Evolutionary conservation across 352 stramenopile genomes (phyloP).

Genomic region (Phytophthora pisi): DNA sequence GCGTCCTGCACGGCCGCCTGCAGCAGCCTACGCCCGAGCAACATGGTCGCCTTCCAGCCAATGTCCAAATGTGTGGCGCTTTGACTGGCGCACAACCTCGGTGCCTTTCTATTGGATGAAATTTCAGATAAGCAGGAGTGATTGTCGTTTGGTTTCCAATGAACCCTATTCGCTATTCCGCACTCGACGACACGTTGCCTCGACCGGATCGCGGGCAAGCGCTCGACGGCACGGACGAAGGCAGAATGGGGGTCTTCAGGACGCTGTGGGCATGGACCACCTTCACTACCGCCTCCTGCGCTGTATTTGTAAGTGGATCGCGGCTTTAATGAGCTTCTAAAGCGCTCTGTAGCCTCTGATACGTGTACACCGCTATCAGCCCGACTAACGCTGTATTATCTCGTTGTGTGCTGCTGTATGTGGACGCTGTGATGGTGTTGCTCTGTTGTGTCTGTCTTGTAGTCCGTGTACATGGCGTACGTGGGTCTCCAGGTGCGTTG

Average conservation of each 20-base stretch:
- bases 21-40: conserved; percentile 64
- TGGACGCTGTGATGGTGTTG: not conserved
- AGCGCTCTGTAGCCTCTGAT: not conserved
- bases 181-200: not conserved
- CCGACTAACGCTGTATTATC: not conserved
- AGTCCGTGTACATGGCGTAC: conserved; percentile 7
- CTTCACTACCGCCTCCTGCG: conserved; percentile 63
- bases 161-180: not conserved
- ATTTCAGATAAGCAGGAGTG: not conserved
- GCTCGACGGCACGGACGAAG: conserved; percentile 15
- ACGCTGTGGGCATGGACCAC: conserved; percentile 50
- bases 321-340: not conserved
- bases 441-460: not conserved
- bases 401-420: not conserved
- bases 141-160: not conserved
- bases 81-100: conserved; percentile 35
- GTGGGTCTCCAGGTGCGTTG: not conserved
- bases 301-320: conserved; percentile 57
- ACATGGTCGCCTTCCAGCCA: conserved; percentile 36
- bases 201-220: not conserved
- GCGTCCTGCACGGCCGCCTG: conserved; percentile 29
- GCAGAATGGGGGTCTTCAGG: conserved; percentile 32
- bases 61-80: conserved; percentile 17
- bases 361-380: not conserved
- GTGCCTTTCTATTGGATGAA: conserved; percentile 11